These are phyloP conservation scores for Clarkia xantiana DNA, from an alignment of 345 rosid species.

Conservation along the genomic window DNA sequence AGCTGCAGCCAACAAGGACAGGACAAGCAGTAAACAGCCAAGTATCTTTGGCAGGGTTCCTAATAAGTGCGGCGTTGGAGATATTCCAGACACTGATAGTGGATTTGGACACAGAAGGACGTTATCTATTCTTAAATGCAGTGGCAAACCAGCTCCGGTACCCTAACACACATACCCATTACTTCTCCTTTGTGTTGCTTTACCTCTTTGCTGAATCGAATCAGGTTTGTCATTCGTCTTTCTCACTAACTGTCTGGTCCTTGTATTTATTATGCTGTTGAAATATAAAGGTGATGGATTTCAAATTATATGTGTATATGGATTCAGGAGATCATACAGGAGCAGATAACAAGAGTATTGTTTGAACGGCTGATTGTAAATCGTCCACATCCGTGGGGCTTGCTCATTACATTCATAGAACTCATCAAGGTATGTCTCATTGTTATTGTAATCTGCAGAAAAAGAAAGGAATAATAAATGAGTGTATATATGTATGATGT, in stretches of 20 bases:
- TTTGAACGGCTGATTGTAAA: slow-evolving; percentile 92
- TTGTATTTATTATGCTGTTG: no score
- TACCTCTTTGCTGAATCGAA: slow-evolving; percentile 63
- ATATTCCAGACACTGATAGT: slow-evolving; percentile 61
- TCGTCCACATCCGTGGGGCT: slow-evolving; percentile 99
- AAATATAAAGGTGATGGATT: background rate
- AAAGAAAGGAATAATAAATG: no score
- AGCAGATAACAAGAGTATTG: slow-evolving; percentile 91
- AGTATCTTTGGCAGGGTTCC: slow-evolving; percentile 24
- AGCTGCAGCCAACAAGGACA: slow-evolving; percentile 45
- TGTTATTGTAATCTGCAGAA: background rate
- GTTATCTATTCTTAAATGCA: slow-evolving; percentile 86
- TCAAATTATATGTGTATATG: background rate
- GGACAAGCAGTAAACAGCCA: slow-evolving; percentile 51
- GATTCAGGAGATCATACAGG: slow-evolving; percentile 80
- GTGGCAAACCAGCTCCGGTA: slow-evolving; percentile 93
- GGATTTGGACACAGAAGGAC: slow-evolving; percentile 96
- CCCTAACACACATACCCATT: slow-evolving; percentile 96
- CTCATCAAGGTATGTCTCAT: slow-evolving; percentile 53
- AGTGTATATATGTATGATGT: no score
- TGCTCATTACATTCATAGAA: slow-evolving; percentile 92
- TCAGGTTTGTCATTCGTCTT: slow-evolving; percentile 39
- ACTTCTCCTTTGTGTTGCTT: slow-evolving; percentile 85
- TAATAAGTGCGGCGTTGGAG: slow-evolving; percentile 71
- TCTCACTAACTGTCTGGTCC: no score